Percentiles rank a stretch among this genome's conserved stretches.
Evolutionary conservation across 345 rosid species (phyloP).

Genomic region (Adansonia digitata): DNA sequence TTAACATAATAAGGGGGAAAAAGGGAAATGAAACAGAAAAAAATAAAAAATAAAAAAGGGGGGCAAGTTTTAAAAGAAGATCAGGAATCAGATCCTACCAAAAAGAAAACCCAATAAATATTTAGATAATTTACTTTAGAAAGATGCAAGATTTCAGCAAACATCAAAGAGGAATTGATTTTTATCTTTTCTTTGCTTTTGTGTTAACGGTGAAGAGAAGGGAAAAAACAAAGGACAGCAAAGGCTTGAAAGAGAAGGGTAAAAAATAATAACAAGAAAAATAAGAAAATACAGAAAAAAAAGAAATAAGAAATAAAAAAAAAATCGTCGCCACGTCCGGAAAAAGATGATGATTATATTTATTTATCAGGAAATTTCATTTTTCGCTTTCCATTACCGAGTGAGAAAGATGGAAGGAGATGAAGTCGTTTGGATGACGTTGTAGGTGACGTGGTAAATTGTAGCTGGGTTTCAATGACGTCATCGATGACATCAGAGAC

Average conservation of each 20-base stretch:
- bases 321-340: background rate
- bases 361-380: conserved; percentile 25
- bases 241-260: background rate
- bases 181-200: background rate
- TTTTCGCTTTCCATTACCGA: background rate
- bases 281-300: background rate
- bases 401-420: background rate
- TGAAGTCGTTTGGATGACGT: conserved; percentile 35
- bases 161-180: background rate
- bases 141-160: background rate
- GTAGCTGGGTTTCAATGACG: conserved; percentile 25
- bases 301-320: background rate
- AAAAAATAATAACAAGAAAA: background rate
- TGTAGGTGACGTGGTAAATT: conserved; percentile 20
- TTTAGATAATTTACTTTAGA: background rate
- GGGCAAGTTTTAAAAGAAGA: background rate
- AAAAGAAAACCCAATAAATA: background rate
- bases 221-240: background rate
- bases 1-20: conserved; percentile 1
- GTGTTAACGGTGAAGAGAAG: background rate
- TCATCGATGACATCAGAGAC: conserved; percentile 22
- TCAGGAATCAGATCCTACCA: conserved; percentile 7
- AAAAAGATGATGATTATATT: conserved; percentile 4
- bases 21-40: background rate
- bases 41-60: background rate